Evolutionary conservation across 345 rosid genomes (phyloP), one percentile per base, ranked within the genome.

Genomic region (Kernera saxatilis): DNA sequence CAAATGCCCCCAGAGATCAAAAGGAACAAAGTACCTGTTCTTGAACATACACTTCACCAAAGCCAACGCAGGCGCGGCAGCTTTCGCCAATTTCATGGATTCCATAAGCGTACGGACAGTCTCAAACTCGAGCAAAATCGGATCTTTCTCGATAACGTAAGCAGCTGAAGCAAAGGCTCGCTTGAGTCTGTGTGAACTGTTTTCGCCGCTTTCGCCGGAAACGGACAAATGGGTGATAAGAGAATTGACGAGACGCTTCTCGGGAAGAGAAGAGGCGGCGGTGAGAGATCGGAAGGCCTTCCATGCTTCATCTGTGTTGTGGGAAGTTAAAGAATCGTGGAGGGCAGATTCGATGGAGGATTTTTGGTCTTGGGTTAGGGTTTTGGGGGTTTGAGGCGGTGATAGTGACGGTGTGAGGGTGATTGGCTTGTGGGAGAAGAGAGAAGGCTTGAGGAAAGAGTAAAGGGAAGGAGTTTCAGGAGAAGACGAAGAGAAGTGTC

Each of bases 131-230:
- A 93, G 59, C 56, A 82, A 64, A 36, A 49, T 61, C 4, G 96
- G 93, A 66, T 80, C 74, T 75, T 86, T 91, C 79, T 86, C 94
- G 29, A 89, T 74, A 8, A 84, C 76, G 58, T 84, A 93, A 57
- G 92, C 87, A 44, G 83, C 83, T 59, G 94, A 89, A 14, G 91
- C 96, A 77, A 91, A 93, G 2, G 98, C 98, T 76, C 98, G 87
- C 77, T 91, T 91, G 77, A 91, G 89, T 63, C 82, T 87, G 66
- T 80, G 96, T 9, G 75, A 77, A 58, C 75, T 86, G 26, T 33
- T 26, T 18, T 67, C 62, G 22, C 62, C 45, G 37, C 35, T 12
- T 27, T 22, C 69, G 29, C 43, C 1, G 3, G 10, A 3, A 15
- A 0, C 2, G 39, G 94, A 81, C 25, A 93, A 76, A 70, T 85